A percentile compares a stretch with the other conserved stretches of the same genome.
These are phyloP conservation scores for Penicillium sp. DNA, from an alignment of 2,329 filamentous ascomycete genomes.

Conservation along the genomic window DNA sequence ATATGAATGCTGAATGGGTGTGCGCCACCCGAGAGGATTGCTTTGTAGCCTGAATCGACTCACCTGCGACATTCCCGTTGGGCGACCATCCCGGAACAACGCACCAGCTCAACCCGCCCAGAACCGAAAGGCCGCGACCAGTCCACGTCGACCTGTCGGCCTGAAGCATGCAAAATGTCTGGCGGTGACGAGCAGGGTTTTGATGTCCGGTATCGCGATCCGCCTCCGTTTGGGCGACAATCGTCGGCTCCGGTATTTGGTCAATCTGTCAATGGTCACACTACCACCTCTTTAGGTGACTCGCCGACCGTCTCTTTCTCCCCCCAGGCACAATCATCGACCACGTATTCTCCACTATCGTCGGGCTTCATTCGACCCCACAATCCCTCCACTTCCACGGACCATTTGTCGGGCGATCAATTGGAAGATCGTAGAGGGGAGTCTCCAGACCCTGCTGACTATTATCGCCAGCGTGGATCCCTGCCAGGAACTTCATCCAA, in stretches of 20 bases:
- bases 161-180: slow-evolving; percentile 45
- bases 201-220: slow-evolving; percentile 34
- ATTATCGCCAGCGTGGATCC: slow-evolving; percentile 48
- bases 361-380: slow-evolving; percentile 20
- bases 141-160: slow-evolving; percentile 31
- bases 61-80: slow-evolving; percentile 37
- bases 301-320: slow-evolving; percentile 29
- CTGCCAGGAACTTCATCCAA: slow-evolving; percentile 30
- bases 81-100: slow-evolving; percentile 41
- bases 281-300: slow-evolving; percentile 27
- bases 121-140: slow-evolving; percentile 32
- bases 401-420: slow-evolving; percentile 24
- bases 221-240: slow-evolving; percentile 34
- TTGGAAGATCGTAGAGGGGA: slow-evolving; percentile 16
- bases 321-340: slow-evolving; percentile 21
- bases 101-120: slow-evolving; percentile 36
- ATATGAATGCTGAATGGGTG: slow-evolving; percentile 40
- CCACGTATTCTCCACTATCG: slow-evolving; percentile 30
- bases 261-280: slow-evolving; percentile 12
- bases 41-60: slow-evolving; percentile 40
- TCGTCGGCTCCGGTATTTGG: slow-evolving; percentile 28
- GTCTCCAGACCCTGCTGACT: slow-evolving; percentile 52
- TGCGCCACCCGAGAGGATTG: slow-evolving; percentile 38
- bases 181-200: slow-evolving; percentile 44
- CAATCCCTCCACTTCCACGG: slow-evolving; percentile 14